Conservation (phyloP, 768 basidiomycete species). For the Rhodotorula diobovata region DNA sequence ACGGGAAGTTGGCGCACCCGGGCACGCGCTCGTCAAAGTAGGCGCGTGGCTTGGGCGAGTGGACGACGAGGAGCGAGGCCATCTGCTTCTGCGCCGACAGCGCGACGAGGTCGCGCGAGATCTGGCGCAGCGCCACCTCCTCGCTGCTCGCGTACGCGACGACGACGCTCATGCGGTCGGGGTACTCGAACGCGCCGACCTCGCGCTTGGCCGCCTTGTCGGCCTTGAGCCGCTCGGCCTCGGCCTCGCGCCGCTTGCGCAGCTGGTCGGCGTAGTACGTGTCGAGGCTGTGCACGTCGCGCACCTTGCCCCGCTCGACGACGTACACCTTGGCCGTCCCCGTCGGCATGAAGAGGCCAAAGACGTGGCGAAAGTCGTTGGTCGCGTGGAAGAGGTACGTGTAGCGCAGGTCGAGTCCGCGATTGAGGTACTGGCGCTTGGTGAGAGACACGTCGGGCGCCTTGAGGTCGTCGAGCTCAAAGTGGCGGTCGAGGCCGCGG, state of each 20-base stretch:
- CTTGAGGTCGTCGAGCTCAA: constrained; percentile 78
- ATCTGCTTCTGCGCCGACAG: constrained; percentile 63
- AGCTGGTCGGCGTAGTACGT: constrained; percentile 62
- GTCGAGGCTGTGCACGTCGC: constrained; percentile 74
- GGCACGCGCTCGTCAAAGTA: constrained; percentile 73
- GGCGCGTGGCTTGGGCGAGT: constrained; percentile 73
- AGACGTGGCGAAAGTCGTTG: constrained; percentile 72
- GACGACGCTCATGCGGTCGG: constrained; percentile 50
- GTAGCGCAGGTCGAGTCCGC: constrained; percentile 66
- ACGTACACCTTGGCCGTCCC: constrained; percentile 71
- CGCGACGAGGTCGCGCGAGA: constrained; percentile 78
- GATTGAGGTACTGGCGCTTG: constrained; percentile 63
- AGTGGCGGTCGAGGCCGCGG: constrained; percentile 71
- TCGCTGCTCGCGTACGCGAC: constrained; percentile 76
- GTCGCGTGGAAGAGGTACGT: constrained; percentile 83
- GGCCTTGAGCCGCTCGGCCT: constrained; percentile 46
- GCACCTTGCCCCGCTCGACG: constrained; percentile 81
- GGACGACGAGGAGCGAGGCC: constrained; percentile 65
- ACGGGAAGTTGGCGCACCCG: constrained; percentile 75
- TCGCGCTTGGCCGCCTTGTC: constrained; percentile 54
- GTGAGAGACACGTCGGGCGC: constrained; percentile 56
- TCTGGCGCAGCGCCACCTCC: constrained; percentile 69
- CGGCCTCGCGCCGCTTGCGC: constrained; percentile 30
- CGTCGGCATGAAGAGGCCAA: constrained; percentile 74
- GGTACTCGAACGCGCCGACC: constrained; percentile 59